Conservation (phyloP, 352 stramenopile species). For the Phytophthora kernoviae region DNA sequence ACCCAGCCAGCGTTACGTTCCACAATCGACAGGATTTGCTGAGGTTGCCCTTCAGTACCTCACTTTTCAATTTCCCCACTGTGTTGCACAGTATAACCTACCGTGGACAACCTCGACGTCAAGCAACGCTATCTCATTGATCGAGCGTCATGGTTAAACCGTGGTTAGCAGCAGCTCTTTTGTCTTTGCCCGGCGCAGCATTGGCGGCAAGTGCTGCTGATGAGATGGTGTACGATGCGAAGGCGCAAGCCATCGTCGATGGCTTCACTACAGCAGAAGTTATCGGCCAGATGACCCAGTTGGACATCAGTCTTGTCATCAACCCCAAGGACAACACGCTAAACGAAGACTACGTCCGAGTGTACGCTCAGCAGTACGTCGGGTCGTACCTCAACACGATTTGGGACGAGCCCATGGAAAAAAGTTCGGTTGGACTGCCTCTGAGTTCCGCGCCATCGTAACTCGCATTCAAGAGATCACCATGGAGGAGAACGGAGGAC, state of each 20-base stretch:
- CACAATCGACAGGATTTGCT: slow-evolving; percentile 8
- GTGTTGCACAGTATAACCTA: slow-evolving; percentile 14
- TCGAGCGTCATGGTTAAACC: slow-evolving; percentile 16
- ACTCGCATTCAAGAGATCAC: slow-evolving; percentile 75
- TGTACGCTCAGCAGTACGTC: slow-evolving; percentile 78
- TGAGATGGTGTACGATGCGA: slow-evolving; percentile 11
- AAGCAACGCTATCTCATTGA: background rate
- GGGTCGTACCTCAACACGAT: slow-evolving; percentile 88
- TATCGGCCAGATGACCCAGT: slow-evolving; percentile 90
- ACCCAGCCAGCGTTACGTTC: background rate
- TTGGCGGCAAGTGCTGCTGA: slow-evolving; percentile 7
- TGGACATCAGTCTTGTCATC: slow-evolving; percentile 81
- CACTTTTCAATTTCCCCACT: slow-evolving; percentile 28
- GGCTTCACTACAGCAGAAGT: slow-evolving; percentile 34
- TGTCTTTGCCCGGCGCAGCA: slow-evolving; percentile 6
- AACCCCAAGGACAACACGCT: slow-evolving; percentile 57
- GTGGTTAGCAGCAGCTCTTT: slow-evolving; percentile 13
- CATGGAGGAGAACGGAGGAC: slow-evolving; percentile 57
- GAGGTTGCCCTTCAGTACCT: slow-evolving; percentile 8
- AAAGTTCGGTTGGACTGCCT: slow-evolving; percentile 53
- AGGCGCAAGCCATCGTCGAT: slow-evolving; percentile 29
- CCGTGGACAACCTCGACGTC: slow-evolving; percentile 5
- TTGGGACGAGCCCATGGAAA: slow-evolving; percentile 43
- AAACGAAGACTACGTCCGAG: slow-evolving; percentile 53
- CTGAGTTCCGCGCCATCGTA: slow-evolving; percentile 68